phyloP scores from a whole-genome alignment of 805 yeast species.

The Myxozyma geophila region DNA sequence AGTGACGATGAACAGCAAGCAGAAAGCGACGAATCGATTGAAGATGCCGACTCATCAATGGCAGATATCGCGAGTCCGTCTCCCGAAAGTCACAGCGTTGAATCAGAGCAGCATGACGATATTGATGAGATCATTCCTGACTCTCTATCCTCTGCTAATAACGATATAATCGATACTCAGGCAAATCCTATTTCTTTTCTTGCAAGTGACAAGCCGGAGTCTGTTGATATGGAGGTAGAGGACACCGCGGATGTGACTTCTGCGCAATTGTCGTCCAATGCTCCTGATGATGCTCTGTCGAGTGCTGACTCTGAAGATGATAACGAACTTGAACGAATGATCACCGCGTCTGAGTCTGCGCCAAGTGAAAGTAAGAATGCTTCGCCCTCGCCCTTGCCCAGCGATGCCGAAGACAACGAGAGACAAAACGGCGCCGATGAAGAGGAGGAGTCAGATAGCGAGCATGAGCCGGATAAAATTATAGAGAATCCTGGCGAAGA shows the following conservation, averaged over 20 bases:
- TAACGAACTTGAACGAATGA: background rate
- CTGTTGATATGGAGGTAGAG: background rate
- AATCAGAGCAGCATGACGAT: no score
- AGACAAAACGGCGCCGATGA: background rate
- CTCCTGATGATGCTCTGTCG: no score
- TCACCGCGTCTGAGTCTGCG: background rate
- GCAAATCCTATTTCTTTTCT: background rate
- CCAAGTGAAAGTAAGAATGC: background rate
- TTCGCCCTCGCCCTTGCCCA: background rate
- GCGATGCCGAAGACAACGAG: background rate
- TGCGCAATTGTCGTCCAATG: no score
- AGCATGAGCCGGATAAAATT: constrained; percentile 9
- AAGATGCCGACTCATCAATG: no score
- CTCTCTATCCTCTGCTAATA: background rate
- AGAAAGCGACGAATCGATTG: no score
- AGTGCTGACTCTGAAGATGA: no score
- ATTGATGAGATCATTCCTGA: background rate
- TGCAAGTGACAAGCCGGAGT: background rate
- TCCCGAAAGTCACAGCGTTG: no score
- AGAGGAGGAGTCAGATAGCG: background rate
- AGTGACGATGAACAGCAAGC: background rate
- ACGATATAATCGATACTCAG: no score
- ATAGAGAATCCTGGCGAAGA: constrained; percentile 4
- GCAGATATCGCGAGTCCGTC: no score
- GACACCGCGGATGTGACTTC: background rate